These are phyloP conservation scores for Aspergillus wentii DNA, from an alignment of 495 filamentous ascomycete genomes.

Conservation along the genomic window DNA sequence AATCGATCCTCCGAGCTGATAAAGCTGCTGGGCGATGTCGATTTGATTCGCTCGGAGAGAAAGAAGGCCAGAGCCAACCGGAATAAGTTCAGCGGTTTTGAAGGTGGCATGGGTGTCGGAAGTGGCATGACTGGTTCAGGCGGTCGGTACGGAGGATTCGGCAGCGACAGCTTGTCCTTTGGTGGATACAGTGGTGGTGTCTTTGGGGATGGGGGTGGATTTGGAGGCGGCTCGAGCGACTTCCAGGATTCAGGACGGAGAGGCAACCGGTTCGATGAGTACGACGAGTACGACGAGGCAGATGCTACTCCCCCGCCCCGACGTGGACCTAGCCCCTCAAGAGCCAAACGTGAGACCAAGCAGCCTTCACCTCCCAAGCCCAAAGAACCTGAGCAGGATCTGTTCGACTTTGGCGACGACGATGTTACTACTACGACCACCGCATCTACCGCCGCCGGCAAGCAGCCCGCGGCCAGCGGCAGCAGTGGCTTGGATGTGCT, in stretches of 20 bases:
- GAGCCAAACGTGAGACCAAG: conserved; percentile 44
- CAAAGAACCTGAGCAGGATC: conserved; percentile 80
- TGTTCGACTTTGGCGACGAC: conserved; percentile 84
- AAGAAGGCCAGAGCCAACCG: conserved; percentile 90
- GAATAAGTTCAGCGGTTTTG: conserved; percentile 91
- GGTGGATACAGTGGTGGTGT: conserved; percentile 84
- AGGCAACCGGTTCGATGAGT: conserved; percentile 86
- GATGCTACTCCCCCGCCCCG: conserved; percentile 44
- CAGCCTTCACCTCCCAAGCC: conserved; percentile 63
- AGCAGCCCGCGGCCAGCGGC: conserved; percentile 37
- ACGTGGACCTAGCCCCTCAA: conserved; percentile 37
- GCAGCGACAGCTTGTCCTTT: conserved; percentile 67
- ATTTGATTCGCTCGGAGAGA: conserved; percentile 82
- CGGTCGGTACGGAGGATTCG: conserved; percentile 83
- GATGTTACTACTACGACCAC: conserved; percentile 42
- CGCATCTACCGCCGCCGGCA: conserved; percentile 44
- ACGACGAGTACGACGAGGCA: conserved; percentile 90
- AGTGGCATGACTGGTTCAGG: conserved; percentile 50
- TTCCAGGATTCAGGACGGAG: conserved; percentile 62
- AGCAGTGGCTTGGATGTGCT: conserved; percentile 53
- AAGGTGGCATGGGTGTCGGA: conserved; percentile 65
- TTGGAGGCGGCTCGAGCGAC: conserved; percentile 62
- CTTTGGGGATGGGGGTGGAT: conserved; percentile 90
- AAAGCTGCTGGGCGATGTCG: conserved; percentile 89
- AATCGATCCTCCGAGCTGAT: conserved; percentile 94